Conservation (phyloP, 2,329 filamentous ascomycete genomes). For the Rhynchosporium secalis region DNA sequence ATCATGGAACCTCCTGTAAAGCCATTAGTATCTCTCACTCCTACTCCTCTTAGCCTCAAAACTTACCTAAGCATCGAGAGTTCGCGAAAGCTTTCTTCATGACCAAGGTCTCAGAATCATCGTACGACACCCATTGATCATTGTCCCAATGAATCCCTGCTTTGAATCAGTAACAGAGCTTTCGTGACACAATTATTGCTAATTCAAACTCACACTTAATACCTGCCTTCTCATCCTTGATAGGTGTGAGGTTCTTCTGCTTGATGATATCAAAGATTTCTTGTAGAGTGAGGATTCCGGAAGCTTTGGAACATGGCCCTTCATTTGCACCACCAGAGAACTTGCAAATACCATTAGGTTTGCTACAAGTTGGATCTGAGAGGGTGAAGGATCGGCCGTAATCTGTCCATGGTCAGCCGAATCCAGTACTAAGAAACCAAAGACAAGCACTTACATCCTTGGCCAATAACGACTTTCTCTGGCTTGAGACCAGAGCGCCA, state of each 20-base stretch:
- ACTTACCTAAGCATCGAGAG: not conserved
- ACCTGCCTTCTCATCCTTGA: not conserved
- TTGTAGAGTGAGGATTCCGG: conserved; percentile 24
- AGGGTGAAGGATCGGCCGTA: conserved; percentile 6
- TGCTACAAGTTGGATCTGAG: not conserved
- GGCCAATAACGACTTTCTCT: conserved; percentile 1
- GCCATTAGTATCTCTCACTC: not conserved
- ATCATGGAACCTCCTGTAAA: not conserved
- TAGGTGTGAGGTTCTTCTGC: not conserved
- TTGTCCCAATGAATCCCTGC: not conserved
- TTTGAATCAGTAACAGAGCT: too few species aligned
- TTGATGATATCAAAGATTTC: conserved; percentile 40
- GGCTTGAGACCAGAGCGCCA: not conserved
- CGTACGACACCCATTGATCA: conserved; percentile 12
- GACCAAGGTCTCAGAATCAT: conserved; percentile 7
- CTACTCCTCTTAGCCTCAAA: not conserved
- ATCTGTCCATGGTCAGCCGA: not conserved
- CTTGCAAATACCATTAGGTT: conserved; percentile 22
- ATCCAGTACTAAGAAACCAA: not conserved
- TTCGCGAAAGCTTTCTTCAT: conserved; percentile 1
- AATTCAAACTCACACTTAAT: not conserved
- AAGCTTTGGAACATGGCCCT: conserved; percentile 1
- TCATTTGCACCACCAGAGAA: conserved; percentile 18
- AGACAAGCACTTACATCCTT: not conserved
- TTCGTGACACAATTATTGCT: too few species aligned